A percentile compares a stretch with the other conserved stretches of the same genome.
Conservation (phyloP, 768 basidiomycete genomes). For the Pulveroboletus sp. region DNA sequence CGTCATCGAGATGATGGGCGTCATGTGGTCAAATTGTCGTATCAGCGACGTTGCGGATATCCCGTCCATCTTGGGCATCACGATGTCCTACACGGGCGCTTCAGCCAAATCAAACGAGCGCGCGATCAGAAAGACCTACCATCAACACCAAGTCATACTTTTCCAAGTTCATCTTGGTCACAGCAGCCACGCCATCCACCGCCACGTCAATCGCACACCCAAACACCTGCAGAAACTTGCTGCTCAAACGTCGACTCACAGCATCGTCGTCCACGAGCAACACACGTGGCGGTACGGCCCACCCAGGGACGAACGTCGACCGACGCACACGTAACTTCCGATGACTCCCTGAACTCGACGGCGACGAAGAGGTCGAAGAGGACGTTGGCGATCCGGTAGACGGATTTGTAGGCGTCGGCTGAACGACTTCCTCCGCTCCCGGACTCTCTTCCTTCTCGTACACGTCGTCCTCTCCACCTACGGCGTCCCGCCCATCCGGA, state of each 20-base stretch:
- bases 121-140: constrained; percentile 45
- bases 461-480: constrained; percentile 20
- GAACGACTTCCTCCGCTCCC: constrained; percentile 38
- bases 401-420: constrained; percentile 34
- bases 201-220: constrained; percentile 94
- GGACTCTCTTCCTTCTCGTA: constrained; percentile 27
- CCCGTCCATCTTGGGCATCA: constrained; percentile 88
- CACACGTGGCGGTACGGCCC: constrained; percentile 89
- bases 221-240: constrained; percentile 93
- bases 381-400: constrained; percentile 14
- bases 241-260: constrained; percentile 81
- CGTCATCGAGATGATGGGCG: constrained; percentile 99
- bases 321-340: constrained; percentile 65
- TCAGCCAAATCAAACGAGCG: not conserved
- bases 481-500: constrained; percentile 22
- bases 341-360: constrained; percentile 1
- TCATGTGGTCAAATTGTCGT: constrained; percentile 90
- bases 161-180: constrained; percentile 93
- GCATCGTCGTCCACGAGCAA: constrained; percentile 94
- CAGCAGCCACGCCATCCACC: constrained; percentile 87
- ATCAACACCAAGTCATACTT: constrained; percentile 96
- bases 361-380: constrained; percentile 12
- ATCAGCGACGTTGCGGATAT: constrained; percentile 90
- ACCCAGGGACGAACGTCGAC: constrained; percentile 81
- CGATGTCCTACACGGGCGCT: constrained; percentile 66